Conservation (phyloP, 1,139 yeast genomes). For the Pichia sp. region DNA sequence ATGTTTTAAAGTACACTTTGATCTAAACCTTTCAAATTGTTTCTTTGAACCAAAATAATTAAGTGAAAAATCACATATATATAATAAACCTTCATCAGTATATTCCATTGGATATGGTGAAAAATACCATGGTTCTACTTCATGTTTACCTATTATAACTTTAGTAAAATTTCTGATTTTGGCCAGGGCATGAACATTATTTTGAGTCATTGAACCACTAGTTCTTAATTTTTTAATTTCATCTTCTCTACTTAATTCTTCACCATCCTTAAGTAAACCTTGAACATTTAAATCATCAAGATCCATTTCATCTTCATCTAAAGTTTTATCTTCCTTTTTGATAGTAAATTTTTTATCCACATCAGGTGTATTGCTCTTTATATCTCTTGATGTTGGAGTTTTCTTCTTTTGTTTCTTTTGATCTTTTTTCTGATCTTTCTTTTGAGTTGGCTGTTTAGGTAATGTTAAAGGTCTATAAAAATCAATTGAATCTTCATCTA, state of each 20-base stretch:
- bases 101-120: conserved; percentile 94
- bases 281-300: conserved; percentile 80
- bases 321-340: conserved; percentile 8
- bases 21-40: conserved; percentile 86
- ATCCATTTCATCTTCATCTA: conserved; percentile 67
- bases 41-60: conserved; percentile 83
- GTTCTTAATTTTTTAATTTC: conserved; percentile 89
- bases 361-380: conserved; percentile 10
- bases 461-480: conserved; percentile 57
- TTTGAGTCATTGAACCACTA: conserved; percentile 94
- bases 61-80: conserved; percentile 85
- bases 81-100: conserved; percentile 83
- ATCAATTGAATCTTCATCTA: conserved; percentile 64
- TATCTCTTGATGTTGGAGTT: conserved; percentile 21
- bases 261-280: conserved; percentile 61
- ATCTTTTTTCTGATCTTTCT: conserved; percentile 37
- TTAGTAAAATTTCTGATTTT: conserved; percentile 76
- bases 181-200: conserved; percentile 68
- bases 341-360: conserved; percentile 8
- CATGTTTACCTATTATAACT: conserved; percentile 80
- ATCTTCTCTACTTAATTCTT: conserved; percentile 75
- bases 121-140: conserved; percentile 98
- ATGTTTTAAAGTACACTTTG: conserved; percentile 79
- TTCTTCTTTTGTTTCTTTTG: conserved; percentile 42
- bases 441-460: conserved; percentile 49